Percentiles rank a stretch among this genome's conserved stretches.
Evolutionary conservation across 768 basidiomycete genomes (phyloP).

Genomic region (Inosperma sp.): DNA sequence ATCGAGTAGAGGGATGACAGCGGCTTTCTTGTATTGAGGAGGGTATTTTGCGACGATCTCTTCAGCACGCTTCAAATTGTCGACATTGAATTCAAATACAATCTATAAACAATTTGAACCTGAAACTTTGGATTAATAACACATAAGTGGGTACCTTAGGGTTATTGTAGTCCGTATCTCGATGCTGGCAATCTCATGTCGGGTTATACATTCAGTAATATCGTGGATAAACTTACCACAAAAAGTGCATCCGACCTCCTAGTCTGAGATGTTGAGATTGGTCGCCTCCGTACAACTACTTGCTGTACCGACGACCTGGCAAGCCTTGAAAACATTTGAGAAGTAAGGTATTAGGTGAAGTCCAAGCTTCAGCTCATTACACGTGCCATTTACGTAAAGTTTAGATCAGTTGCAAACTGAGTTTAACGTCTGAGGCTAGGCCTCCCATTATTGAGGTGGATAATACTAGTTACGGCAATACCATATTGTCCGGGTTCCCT

Average conservation of each 20-base stretch:
- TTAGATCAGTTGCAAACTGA: too few species aligned
- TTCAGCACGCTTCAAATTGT: slow-evolving; percentile 80
- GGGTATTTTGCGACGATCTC: slow-evolving; percentile 94
- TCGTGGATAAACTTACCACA: slow-evolving; percentile 52
- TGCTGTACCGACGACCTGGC: slow-evolving; percentile 15
- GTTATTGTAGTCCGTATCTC: slow-evolving; percentile 93
- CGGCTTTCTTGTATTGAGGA: slow-evolving; percentile 97
- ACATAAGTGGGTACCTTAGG: slow-evolving; percentile 70
- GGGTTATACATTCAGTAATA: slow-evolving; percentile 8
- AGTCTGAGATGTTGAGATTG: slow-evolving; percentile 39
- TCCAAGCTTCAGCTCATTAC: too few species aligned
- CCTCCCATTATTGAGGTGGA: too few species aligned
- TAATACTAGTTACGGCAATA: too few species aligned
- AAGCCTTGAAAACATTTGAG: slow-evolving; percentile 21
- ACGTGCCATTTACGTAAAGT: too few species aligned
- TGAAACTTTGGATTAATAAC: neutral
- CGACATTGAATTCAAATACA: slow-evolving; percentile 77
- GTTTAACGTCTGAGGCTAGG: too few species aligned
- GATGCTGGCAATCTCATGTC: slow-evolving; percentile 57
- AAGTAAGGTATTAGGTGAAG: neutral
- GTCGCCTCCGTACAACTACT: slow-evolving; percentile 25
- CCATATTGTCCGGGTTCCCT: too few species aligned
- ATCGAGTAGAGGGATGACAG: slow-evolving; percentile 94
- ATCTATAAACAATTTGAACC: slow-evolving; percentile 50
- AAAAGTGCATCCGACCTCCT: slow-evolving; percentile 81